phyloP scores from a whole-genome alignment of 192 early-diverging fungal genomes.

The Rhizoclosmatium sp. region DNA sequence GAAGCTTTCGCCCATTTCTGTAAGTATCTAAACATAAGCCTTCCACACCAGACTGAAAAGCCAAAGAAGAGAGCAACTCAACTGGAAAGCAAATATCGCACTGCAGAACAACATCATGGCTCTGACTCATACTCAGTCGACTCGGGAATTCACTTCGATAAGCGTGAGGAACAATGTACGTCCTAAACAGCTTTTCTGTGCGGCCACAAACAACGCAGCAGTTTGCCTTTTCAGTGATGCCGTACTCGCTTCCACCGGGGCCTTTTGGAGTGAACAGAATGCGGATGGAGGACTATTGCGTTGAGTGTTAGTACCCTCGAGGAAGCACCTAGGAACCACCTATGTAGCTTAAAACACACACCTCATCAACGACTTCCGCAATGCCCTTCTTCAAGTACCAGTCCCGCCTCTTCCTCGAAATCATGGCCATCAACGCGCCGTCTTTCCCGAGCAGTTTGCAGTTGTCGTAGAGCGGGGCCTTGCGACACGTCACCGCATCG shows the following conservation, averaged over 20 bases:
- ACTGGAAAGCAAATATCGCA: slow-evolving; percentile 17
- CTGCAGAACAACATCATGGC: slow-evolving; percentile 15
- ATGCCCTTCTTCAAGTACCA: slow-evolving; percentile 25
- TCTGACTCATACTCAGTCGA: background rate
- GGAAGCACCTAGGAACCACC: background rate
- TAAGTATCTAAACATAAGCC: background rate
- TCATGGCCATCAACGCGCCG: slow-evolving; percentile 19
- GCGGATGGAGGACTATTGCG: slow-evolving; percentile 2
- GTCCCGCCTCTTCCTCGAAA: slow-evolving; percentile 4
- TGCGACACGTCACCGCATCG: slow-evolving; percentile 7
- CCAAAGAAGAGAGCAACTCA: background rate
- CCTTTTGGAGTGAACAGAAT: slow-evolving; percentile 12
- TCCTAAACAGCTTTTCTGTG: background rate
- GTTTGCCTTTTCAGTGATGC: slow-evolving; percentile 14
- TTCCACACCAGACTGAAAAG: background rate
- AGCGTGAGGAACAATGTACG: slow-evolving; percentile 21
- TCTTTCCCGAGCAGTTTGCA: background rate
- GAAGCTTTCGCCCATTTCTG: slow-evolving; percentile 20
- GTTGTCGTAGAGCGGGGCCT: slow-evolving; percentile 1
- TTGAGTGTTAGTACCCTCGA: background rate
- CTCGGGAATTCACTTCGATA: slow-evolving; percentile 3
- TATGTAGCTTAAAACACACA: background rate
- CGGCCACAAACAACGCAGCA: slow-evolving; percentile 11
- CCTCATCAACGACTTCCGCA: slow-evolving; percentile 6
- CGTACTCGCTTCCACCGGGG: slow-evolving; percentile 13